A percentile compares a stretch with the other conserved stretches of the same genome.
Conservation (phyloP, 371 early-diverging fungal species). For the Choanephora cucurbitarum region DNA sequence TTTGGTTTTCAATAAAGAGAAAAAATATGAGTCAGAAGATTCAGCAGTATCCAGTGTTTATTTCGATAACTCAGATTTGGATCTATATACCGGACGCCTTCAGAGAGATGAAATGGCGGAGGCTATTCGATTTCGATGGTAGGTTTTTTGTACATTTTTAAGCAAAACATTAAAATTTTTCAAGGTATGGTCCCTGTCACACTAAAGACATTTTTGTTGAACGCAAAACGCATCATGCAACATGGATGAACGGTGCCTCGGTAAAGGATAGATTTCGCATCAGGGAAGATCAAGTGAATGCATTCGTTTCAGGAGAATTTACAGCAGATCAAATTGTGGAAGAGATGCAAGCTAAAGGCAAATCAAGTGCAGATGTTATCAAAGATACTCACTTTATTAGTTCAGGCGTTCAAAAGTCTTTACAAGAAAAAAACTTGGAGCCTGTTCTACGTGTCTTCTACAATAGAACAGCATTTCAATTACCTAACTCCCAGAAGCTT, state of each 20-base stretch:
- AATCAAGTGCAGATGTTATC: constrained; percentile 61
- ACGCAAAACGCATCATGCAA: constrained; percentile 87
- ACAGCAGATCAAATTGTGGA: constrained; percentile 86
- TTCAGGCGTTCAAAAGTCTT: constrained; percentile 70
- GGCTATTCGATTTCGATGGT: constrained; percentile 91
- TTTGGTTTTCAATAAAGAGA: constrained; percentile 60
- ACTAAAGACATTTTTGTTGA: constrained; percentile 84
- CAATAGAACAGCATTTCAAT: constrained; percentile 96
- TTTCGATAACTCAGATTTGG: constrained; percentile 88
- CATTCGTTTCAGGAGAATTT: constrained; percentile 72
- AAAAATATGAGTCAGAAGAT: constrained; percentile 38
- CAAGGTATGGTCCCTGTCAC: constrained; percentile 57
- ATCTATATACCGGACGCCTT: constrained; percentile 86
- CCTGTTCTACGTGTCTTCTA: constrained; percentile 91
- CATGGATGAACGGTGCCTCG: constrained; percentile 93
- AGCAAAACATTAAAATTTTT: constrained; percentile 17
- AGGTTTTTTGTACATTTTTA: constrained; percentile 31
- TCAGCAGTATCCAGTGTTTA: constrained; percentile 89
- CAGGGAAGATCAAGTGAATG: constrained; percentile 42
- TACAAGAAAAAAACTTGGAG: constrained; percentile 68
- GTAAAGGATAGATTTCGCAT: constrained; percentile 62
- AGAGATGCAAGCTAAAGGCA: constrained; percentile 71
- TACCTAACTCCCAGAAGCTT: constrained; percentile 92
- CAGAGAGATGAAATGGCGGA: constrained; percentile 90
- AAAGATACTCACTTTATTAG: constrained; percentile 71